These are phyloP conservation scores for Pythium angustatum DNA, from an alignment of 352 stramenopile genomes.

Conservation along the genomic window DNA sequence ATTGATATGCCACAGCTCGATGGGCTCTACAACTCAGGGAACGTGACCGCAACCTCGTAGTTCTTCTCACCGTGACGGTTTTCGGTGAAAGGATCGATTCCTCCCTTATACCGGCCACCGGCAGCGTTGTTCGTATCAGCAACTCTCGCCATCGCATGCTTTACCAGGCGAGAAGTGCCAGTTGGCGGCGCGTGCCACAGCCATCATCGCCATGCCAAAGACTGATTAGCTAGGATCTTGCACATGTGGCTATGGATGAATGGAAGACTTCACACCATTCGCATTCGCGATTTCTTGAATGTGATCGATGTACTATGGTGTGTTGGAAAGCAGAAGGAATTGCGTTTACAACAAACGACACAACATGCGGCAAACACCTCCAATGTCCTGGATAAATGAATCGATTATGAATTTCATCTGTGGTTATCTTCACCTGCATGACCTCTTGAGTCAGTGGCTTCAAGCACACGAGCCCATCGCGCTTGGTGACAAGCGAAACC, in stretches of 20 bases:
- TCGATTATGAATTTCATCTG: not conserved
- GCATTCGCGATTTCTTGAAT: too few species aligned
- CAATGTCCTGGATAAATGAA: too few species aligned
- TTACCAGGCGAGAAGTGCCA: conserved; percentile 7
- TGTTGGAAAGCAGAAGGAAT: too few species aligned
- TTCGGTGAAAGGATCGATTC: conserved; percentile 12
- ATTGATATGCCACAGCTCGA: not conserved
- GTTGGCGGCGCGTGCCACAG: not conserved
- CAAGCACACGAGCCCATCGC: not conserved
- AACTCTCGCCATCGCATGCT: conserved; percentile 18
- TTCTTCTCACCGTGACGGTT: conserved; percentile 9
- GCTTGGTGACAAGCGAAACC: conserved; percentile 10
- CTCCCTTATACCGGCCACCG: not conserved
- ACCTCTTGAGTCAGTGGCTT: conserved; percentile 2
- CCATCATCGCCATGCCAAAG: not conserved
- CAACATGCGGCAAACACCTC: too few species aligned
- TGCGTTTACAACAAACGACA: too few species aligned
- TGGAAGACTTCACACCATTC: not conserved
- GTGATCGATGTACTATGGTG: too few species aligned
- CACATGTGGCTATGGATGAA: not conserved
- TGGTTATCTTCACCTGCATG: not conserved
- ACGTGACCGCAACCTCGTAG: not conserved
- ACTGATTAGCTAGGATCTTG: not conserved
- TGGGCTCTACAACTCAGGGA: not conserved
- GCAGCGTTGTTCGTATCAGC: conserved; percentile 3